A percentile compares a stretch with the other conserved stretches of the same genome.
Conservation (phyloP, 257 asterid genomes). For the Solanum sejunctum region DNA sequence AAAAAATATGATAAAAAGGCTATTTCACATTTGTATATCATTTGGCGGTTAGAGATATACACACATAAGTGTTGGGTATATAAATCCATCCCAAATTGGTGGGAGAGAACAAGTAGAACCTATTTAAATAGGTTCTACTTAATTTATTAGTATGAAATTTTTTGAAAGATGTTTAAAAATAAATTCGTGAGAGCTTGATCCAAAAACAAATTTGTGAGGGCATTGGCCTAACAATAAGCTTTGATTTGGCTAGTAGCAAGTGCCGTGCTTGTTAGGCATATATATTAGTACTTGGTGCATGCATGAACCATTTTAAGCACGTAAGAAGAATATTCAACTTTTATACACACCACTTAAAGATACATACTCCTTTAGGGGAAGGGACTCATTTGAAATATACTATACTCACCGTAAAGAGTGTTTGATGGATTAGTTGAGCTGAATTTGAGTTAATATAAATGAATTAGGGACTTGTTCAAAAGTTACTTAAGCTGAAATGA, state of each 20-base stretch:
- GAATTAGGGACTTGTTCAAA: rapidly evolving
- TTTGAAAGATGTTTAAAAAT: too few relatives aligned
- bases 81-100: too few relatives aligned
- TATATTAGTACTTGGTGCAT: not conserved
- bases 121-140: too few relatives aligned
- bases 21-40: not conserved
- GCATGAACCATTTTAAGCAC: not conserved
- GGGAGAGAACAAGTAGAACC: too few relatives aligned
- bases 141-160: too few relatives aligned
- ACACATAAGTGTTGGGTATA: too few relatives aligned
- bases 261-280: not conserved
- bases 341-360: not conserved
- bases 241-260: not conserved
- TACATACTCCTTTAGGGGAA: too few relatives aligned
- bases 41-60: not conserved
- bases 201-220: too few relatives aligned
- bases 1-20: too few relatives aligned
- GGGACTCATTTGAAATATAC: too few relatives aligned
- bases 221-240: too few relatives aligned
- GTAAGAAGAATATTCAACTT: not conserved
- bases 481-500: not conserved
- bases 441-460: not conserved
- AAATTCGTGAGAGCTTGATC: too few relatives aligned
- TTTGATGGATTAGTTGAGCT: not conserved
- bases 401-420: rapidly evolving